Conservation (phyloP, 768 basidiomycete genomes). For the Russula griseocarnosa region DNA sequence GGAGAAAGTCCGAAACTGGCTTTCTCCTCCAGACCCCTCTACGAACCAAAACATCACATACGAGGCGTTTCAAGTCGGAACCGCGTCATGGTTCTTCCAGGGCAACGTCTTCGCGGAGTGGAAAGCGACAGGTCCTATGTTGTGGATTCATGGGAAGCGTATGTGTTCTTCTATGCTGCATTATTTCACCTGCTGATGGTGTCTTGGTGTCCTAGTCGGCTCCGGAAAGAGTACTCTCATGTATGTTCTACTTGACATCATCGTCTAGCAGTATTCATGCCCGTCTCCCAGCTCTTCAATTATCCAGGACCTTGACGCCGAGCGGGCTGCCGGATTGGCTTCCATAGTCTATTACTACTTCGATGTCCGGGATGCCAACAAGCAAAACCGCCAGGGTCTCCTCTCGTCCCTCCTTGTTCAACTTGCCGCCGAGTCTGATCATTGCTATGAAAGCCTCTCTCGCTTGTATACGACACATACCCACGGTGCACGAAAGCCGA, state of each 20-base stretch:
- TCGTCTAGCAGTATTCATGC: not conserved
- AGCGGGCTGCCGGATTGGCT: conserved; percentile 1
- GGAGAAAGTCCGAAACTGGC: not conserved
- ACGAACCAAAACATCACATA: not conserved
- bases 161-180: not conserved
- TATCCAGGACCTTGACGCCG: not conserved
- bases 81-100: conserved; percentile 11
- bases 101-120: not conserved
- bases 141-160: conserved; percentile 22
- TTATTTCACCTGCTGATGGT: not conserved
- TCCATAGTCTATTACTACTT: conserved; percentile 18
- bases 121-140: conserved; percentile 3
- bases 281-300: conserved; percentile 3
- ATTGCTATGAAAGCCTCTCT: conserved; percentile 2
- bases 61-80: not conserved
- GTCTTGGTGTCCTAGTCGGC: not conserved
- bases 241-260: not conserved
- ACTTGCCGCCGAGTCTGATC: conserved; percentile 4
- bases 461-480: not conserved
- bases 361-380: conserved; percentile 8
- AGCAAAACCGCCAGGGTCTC: conserved; percentile 8
- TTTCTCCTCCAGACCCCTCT: conserved; percentile 7
- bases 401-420: conserved; percentile 14
- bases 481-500: not conserved
- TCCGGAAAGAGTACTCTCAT: conserved; percentile 14